Evolutionary conservation across 2,329 filamentous ascomycete genomes (phyloP), one percentile per base, ranked within the genome.

Genomic region (Clonostachys byssicola): DNA sequence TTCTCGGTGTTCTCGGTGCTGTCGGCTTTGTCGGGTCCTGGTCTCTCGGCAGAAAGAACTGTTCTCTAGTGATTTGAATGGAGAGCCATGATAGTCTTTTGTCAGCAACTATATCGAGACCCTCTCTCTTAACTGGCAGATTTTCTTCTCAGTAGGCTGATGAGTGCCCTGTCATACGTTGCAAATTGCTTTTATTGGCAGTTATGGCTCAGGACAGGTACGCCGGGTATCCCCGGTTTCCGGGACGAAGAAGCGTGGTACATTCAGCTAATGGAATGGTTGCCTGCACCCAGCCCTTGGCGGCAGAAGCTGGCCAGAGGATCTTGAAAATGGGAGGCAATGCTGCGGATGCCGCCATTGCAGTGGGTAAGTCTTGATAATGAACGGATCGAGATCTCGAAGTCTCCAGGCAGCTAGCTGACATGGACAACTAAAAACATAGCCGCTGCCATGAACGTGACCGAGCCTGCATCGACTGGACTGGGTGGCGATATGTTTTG

Each of bases 401-500:
- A 10, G 10, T n/a, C 10, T n/a, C n/a, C n/a, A n/a, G n/a, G n/a
- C n/a, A n/a, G n/a, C n/a, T n/a, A 10, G 14, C 39, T 45, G 30
- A 43, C 34, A 33, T 14, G 34, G 43, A 51, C 30, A 20, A n/a
- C 44, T 50, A 44, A 30, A n/a, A 5, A 5, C 6, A 5, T 49
- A 89, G 92, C 92, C 41, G 94, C 94, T 34, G 91, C 84, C 6
- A 75, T 99, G 48, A 97, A 96, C 68, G 81, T 97, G 61, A 96
- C 92, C 1, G 94, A 99, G 63, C 94, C 94, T 8, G 84, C 85
- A 49, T 94, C 88, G 6, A 97, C 94, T 1, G 94, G 94, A 38
- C 96, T 99, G 50, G 94, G 94, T 48, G 94, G 94, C 52, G 94
- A 99, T 69, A 92, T 96, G 85, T 97, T 97, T 71, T 92, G 92